phyloP scores from a whole-genome alignment of 768 basidiomycete species.

The Leccinum incarnatum region DNA sequence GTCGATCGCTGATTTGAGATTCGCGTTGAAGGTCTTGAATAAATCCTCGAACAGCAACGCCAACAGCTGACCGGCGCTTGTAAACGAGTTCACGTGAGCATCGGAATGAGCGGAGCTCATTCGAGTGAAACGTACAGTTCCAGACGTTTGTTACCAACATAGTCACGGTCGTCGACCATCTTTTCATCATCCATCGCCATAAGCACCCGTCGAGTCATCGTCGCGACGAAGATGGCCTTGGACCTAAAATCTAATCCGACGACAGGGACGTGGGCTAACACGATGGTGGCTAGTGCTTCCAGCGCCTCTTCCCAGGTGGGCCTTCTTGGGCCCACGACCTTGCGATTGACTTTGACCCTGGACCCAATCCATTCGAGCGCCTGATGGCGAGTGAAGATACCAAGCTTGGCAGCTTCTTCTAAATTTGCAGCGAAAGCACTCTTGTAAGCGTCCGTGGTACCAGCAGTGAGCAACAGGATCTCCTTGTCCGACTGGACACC shows the following conservation, averaged over 20 bases:
- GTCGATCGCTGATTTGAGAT: conserved; percentile 92
- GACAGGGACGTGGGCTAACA: conserved; percentile 94
- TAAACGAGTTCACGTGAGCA: conserved; percentile 29
- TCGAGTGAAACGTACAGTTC: conserved; percentile 70
- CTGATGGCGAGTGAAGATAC: conserved; percentile 88
- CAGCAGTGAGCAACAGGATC: conserved; percentile 90
- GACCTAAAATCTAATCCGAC: conserved; percentile 83
- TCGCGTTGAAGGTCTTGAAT: conserved; percentile 97
- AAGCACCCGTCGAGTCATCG: conserved; percentile 93
- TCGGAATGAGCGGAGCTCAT: conserved; percentile 3
- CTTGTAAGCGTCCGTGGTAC: conserved; percentile 86
- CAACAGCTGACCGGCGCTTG: conserved; percentile 91
- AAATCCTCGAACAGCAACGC: conserved; percentile 96
- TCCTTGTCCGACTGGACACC: conserved; percentile 98
- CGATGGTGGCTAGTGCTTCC: conserved; percentile 95
- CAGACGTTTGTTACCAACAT: conserved; percentile 97
- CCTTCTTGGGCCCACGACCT: conserved; percentile 75
- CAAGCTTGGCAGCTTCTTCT: conserved; percentile 91
- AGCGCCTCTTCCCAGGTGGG: conserved; percentile 94
- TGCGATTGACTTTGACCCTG: conserved; percentile 85
- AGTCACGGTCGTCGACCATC: conserved; percentile 98
- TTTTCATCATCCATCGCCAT: conserved; percentile 97
- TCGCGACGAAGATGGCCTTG: conserved; percentile 96
- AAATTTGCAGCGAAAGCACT: conserved; percentile 84
- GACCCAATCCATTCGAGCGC: conserved; percentile 93